Evolutionary conservation across 164 flowering plant genomes (phyloP), one percentile per base, ranked within the genome.

Genomic region (Annona squamosa): DNA sequence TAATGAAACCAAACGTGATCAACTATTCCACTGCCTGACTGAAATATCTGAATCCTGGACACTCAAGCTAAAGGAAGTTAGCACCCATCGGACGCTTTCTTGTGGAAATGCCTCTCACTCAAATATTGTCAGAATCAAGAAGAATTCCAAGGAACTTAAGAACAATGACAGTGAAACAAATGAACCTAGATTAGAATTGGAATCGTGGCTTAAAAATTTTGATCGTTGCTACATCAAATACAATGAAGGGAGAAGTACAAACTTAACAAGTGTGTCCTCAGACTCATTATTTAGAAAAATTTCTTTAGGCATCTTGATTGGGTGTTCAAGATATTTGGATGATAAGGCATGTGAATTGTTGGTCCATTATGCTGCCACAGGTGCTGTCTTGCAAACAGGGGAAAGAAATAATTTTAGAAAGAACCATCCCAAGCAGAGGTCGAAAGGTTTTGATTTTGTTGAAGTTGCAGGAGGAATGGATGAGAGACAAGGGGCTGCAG

Each of bases 281-380:
- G 79, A 70, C 71, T 48, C 70, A 41, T 68, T 88, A 63, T 79
- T 85, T 65, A 74, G 83, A 70, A 85, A 81, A 78, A 82, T 89
- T 44, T 85, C 85, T 1, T 73, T 92, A 57, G 93, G 93, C 68
- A 82, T 89, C 71, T 75, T 92, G 77, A 77, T 88, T 74, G 87
- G 84, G 46, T 76, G 59, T 74, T 65, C 81, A 43, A 73, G 63
- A 63, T 4, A 66, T 81, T 42, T 85, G 64, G 71, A 74, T 69
- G 85, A 79, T 59, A 83, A 77, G 57, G 89, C 81, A 67, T 85
- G 82, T 75, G 85, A 85, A 44, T 67, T 82, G 44, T 81, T 90
- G 72, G 81, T 92, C 77, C 93, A 90, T 68, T 92, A 85, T 84
- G 90, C 86, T 72, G 82, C 87, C 61, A 85, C 87, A 63, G 89